These are phyloP conservation scores for Gynostemma pentaphyllum DNA, from an alignment of 306 rosid genomes.

Conservation along the genomic window DNA sequence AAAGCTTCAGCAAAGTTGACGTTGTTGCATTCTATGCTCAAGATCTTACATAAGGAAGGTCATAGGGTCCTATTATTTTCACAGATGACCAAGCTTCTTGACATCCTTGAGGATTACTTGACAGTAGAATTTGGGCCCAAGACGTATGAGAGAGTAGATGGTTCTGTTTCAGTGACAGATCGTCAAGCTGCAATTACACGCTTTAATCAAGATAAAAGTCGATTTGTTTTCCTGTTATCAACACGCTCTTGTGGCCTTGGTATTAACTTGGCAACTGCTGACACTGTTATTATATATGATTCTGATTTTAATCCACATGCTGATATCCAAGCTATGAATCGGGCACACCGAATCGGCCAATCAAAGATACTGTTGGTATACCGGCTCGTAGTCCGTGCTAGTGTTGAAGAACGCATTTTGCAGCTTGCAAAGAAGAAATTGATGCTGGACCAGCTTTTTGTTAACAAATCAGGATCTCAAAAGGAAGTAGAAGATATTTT, in stretches of 20 bases:
- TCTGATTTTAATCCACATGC: slow-evolving; percentile 99
- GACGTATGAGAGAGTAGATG: slow-evolving; percentile 96
- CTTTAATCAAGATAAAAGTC: slow-evolving; percentile 94
- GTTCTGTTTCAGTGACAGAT: slow-evolving; percentile 88
- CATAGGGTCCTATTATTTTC: slow-evolving; percentile 96
- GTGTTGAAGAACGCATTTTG: slow-evolving; percentile 99
- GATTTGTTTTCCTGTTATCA: slow-evolving; percentile 93
- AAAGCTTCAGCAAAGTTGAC: slow-evolving; percentile 98
- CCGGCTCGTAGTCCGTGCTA: slow-evolving; percentile 97
- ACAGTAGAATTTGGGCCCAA: slow-evolving; percentile 90
- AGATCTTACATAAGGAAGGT: slow-evolving; percentile 63
- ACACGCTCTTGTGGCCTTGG: slow-evolving; percentile 99
- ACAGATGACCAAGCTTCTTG: slow-evolving; percentile 98
- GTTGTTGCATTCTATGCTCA: slow-evolving; percentile 93
- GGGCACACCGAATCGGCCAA: slow-evolving; percentile 99
- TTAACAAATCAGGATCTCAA: slow-evolving; percentile 92
- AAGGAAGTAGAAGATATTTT: slow-evolving; percentile 96
- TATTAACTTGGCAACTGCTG: slow-evolving; percentile 96
- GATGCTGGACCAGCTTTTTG: slow-evolving; percentile 99
- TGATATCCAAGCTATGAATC: slow-evolving; percentile 99
- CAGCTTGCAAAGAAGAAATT: slow-evolving; percentile 98
- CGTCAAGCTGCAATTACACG: slow-evolving; percentile 95
- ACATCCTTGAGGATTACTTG: slow-evolving; percentile 91
- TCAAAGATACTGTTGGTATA: slow-evolving; percentile 94
- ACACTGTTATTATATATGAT: slow-evolving; percentile 97